These are phyloP conservation scores for Saturnispora hagleri DNA, from an alignment of 805 yeast species.

Conservation along the genomic window DNA sequence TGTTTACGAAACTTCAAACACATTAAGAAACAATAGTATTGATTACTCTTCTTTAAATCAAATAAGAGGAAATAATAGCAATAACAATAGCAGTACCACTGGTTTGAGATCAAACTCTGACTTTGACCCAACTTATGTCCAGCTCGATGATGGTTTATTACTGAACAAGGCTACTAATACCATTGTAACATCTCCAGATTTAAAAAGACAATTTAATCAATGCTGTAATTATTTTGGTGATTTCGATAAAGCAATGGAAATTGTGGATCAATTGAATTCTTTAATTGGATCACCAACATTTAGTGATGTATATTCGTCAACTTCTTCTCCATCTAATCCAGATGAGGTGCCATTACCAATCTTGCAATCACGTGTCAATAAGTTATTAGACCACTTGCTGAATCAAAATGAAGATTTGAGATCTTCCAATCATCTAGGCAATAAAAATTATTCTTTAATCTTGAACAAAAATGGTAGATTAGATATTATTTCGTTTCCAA, in stretches of 20 bases:
- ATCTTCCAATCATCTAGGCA: constrained; percentile 24
- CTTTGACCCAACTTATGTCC: constrained; percentile 13
- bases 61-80: not conserved
- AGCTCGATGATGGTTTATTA: constrained; percentile 56
- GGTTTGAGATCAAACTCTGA: constrained; percentile 9
- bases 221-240: constrained; percentile 50
- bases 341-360: constrained; percentile 12
- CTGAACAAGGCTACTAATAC: constrained; percentile 39
- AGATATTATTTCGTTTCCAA: constrained; percentile 61
- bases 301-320: not conserved
- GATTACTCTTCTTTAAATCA: constrained; percentile 9
- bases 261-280: constrained; percentile 30
- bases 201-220: constrained; percentile 39
- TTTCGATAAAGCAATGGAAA: constrained; percentile 29
- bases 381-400: constrained; percentile 31
- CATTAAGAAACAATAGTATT: constrained; percentile 9
- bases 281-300: constrained; percentile 17
- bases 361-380: constrained; percentile 20
- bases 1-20: constrained; percentile 3
- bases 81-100: not conserved
- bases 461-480: constrained; percentile 36
- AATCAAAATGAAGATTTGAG: constrained; percentile 38
- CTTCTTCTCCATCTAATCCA: not conserved
- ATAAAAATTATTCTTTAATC: constrained; percentile 30
- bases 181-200: constrained; percentile 50